phyloP scores from a whole-genome alignment of 352 stramenopile species.

The Sclerospora graminicola region DNA sequence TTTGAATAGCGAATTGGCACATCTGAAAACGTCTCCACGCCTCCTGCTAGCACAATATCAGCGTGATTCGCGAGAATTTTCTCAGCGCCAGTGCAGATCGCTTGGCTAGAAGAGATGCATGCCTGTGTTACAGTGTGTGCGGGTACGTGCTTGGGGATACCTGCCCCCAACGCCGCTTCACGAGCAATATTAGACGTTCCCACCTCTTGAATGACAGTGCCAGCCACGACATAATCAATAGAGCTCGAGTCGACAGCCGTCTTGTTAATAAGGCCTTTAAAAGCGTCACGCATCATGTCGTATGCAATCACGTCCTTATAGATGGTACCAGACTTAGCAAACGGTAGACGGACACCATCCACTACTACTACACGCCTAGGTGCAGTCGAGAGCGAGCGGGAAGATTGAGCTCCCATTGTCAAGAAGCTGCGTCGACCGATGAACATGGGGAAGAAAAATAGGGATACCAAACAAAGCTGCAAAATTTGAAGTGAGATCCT shows the following conservation, averaged over 20 bases:
- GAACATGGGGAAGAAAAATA: slow-evolving; percentile 19
- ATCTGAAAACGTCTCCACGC: slow-evolving; percentile 96
- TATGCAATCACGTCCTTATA: slow-evolving; percentile 97
- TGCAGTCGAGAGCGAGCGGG: slow-evolving; percentile 25
- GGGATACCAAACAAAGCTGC: too few species aligned
- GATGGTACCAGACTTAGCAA: slow-evolving; percentile 90
- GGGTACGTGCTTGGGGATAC: slow-evolving; percentile 89
- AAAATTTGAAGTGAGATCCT: slow-evolving; percentile 22
- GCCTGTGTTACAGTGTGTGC: slow-evolving; percentile 94
- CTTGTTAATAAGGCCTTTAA: slow-evolving; percentile 93
- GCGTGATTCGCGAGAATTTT: slow-evolving; percentile 95
- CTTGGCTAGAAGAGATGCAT: slow-evolving; percentile 95
- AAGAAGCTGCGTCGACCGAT: slow-evolving; percentile 10
- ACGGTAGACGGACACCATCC: slow-evolving; percentile 91
- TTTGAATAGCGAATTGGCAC: slow-evolving; percentile 95
- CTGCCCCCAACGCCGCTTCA: slow-evolving; percentile 92
- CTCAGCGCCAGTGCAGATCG: slow-evolving; percentile 88
- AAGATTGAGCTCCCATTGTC: slow-evolving; percentile 14
- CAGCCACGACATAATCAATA: slow-evolving; percentile 95
- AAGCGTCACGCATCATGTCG: slow-evolving; percentile 93
- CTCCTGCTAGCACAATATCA: slow-evolving; percentile 93
- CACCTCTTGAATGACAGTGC: slow-evolving; percentile 96
- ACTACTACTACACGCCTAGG: slow-evolving; percentile 87
- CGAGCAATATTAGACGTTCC: slow-evolving; percentile 97
- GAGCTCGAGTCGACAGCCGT: slow-evolving; percentile 90